Conservation (phyloP, 805 yeast species). For the Wickerhamiella hasegawae region DNA sequence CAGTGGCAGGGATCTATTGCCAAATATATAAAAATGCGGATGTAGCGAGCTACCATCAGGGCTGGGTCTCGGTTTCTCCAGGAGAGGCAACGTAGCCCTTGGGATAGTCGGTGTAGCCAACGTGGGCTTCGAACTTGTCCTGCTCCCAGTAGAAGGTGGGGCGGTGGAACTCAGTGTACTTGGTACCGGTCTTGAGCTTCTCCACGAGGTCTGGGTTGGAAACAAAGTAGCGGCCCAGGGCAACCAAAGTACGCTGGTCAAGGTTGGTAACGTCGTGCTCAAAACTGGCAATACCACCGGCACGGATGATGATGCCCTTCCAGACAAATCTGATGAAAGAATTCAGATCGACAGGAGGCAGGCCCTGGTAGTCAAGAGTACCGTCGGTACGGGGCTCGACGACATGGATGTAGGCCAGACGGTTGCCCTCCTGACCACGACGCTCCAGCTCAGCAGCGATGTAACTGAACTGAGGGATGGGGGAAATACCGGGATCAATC, state of each 20-base stretch:
- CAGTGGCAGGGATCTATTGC: too few species aligned
- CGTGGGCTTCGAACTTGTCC: slow-evolving; percentile 16
- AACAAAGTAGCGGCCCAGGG: slow-evolving; percentile 33
- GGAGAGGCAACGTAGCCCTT: too few species aligned
- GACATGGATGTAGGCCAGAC: slow-evolving; percentile 28
- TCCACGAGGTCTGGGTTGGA: slow-evolving; percentile 40
- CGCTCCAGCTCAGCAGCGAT: slow-evolving; percentile 27
- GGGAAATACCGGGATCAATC: slow-evolving; percentile 17
- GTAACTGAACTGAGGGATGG: slow-evolving; percentile 28
- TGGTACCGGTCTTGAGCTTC: slow-evolving; percentile 27
- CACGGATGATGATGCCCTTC: slow-evolving; percentile 12
- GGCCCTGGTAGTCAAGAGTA: slow-evolving; percentile 5
- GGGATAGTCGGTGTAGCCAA: slow-evolving; percentile 34
- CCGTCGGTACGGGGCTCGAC: slow-evolving; percentile 31
- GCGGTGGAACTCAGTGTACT: slow-evolving; percentile 32
- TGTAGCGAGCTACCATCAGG: too few species aligned
- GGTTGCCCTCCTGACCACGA: slow-evolving; percentile 24
- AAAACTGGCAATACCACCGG: slow-evolving; percentile 12
- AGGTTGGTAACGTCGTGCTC: slow-evolving; percentile 8
- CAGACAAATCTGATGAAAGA: slow-evolving; percentile 12
- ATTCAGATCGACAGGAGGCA: slow-evolving; percentile 5
- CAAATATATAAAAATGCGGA: too few species aligned
- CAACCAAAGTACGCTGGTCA: slow-evolving; percentile 22
- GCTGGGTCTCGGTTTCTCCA: too few species aligned
- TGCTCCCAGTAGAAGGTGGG: slow-evolving; percentile 29